phyloP scores from a whole-genome alignment of 345 rosid genomes.

The Salix suchowensis region DNA sequence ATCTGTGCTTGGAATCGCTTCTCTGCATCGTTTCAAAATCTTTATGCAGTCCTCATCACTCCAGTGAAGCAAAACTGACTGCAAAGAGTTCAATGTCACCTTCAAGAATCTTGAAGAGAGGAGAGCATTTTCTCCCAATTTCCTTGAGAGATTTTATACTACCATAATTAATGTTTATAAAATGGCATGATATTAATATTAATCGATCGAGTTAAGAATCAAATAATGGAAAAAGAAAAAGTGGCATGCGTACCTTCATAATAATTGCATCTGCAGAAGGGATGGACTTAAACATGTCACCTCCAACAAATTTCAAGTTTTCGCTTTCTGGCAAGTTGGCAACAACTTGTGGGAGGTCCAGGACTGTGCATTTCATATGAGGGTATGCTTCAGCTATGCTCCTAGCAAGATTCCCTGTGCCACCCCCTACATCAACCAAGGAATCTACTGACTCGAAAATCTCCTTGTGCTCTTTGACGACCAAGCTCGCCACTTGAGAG shows the following conservation, averaged over 20 bases:
- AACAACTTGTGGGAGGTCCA: conserved; percentile 44
- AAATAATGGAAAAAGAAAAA: neutral
- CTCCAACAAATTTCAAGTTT: conserved; percentile 39
- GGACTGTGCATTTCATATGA: conserved; percentile 32
- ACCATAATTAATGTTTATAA: neutral
- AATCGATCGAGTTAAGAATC: neutral
- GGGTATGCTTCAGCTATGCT: conserved; percentile 32
- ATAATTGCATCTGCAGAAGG: conserved; percentile 42
- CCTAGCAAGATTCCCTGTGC: conserved; percentile 38
- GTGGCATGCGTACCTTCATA: conserved; percentile 27
- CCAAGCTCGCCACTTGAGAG: conserved; percentile 30
- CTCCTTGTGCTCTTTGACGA: conserved; percentile 28
- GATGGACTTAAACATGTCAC: conserved; percentile 40
- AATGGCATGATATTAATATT: neutral
- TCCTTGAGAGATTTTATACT: neutral
- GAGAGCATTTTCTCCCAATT: neutral
- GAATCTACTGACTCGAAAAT: conserved; percentile 38
- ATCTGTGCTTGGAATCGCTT: conserved; percentile 13
- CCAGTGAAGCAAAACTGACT: conserved; percentile 23
- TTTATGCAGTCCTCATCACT: conserved; percentile 17
- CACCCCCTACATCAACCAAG: conserved; percentile 48
- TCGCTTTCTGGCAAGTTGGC: conserved; percentile 12
- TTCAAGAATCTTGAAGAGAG: neutral
- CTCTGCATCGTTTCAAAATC: conserved; percentile 25
- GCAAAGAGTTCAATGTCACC: neutral